Percentiles rank a stretch among this genome's conserved stretches.
phyloP scores from a whole-genome alignment of 2,329 filamentous ascomycete genomes.

The Alternaria sp. region DNA sequence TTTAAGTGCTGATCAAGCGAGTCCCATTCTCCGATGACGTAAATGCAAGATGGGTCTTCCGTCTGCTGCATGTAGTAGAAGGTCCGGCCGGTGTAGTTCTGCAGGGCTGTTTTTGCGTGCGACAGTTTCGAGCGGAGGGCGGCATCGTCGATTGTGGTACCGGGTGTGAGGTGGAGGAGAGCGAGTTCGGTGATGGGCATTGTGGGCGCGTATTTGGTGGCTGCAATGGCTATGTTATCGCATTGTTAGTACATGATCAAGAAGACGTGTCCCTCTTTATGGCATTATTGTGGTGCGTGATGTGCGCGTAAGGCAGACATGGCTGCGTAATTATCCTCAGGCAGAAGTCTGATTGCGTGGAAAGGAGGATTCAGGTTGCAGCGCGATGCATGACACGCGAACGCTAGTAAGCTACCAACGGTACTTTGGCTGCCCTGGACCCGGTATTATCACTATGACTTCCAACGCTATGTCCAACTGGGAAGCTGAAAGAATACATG shows the following conservation, averaged over 20 bases:
- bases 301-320: not conserved
- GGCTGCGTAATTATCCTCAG: not conserved
- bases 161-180: conserved; percentile 49
- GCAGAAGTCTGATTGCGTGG: conserved; percentile 2
- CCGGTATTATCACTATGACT: not conserved
- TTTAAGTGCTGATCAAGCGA: conserved; percentile 53
- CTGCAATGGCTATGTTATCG: not conserved
- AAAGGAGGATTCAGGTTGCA: not conserved
- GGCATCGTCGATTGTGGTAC: conserved; percentile 26
- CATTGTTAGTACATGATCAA: not conserved
- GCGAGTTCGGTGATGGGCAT: conserved; percentile 59
- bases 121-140: conserved; percentile 43
- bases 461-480: not conserved
- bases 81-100: conserved; percentile 45
- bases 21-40: conserved; percentile 58
- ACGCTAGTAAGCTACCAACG: not conserved
- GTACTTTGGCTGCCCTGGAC: not conserved
- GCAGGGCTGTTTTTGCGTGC: conserved; percentile 50
- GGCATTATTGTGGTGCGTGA: not conserved
- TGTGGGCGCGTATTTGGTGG: not conserved
- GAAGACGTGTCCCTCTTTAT: not conserved
- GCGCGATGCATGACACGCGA: not conserved
- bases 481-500: not conserved
- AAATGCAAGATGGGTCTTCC: conserved; percentile 54
- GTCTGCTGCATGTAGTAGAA: conserved; percentile 55